These are phyloP conservation scores for Colletotrichum phormii DNA, from an alignment of 2,329 filamentous ascomycete species.

Conservation along the genomic window DNA sequence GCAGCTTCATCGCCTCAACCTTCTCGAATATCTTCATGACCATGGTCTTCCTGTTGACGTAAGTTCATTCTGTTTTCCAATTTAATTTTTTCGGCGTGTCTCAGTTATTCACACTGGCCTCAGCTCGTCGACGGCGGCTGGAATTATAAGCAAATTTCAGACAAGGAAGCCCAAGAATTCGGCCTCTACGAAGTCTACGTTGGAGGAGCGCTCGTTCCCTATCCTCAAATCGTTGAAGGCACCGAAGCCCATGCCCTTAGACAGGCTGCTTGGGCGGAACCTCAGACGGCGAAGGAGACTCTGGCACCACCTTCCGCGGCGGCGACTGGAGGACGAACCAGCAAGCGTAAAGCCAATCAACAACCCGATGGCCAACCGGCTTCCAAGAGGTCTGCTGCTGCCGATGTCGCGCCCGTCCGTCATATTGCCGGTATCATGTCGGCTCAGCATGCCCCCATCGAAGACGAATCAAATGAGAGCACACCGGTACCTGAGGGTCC, in stretches of 20 bases:
- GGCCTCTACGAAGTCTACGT: constrained; percentile 55
- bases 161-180: constrained; percentile 58
- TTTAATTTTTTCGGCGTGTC: constrained; percentile 27
- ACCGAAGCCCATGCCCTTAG: constrained; percentile 44
- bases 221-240: constrained; percentile 55
- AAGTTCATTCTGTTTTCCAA: constrained; percentile 44
- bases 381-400: constrained; percentile 59
- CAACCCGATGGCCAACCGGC: constrained; percentile 62
- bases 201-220: constrained; percentile 57
- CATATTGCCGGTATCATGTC: constrained; percentile 46
- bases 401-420: constrained; percentile 39
- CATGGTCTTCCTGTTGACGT: constrained; percentile 61
- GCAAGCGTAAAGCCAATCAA: constrained; percentile 63
- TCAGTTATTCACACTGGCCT: constrained; percentile 38
- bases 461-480: constrained; percentile 45
- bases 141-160: constrained; percentile 57
- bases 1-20: constrained; percentile 58
- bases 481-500: constrained; percentile 38
- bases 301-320: constrained; percentile 14
- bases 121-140: constrained; percentile 58
- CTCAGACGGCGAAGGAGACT: constrained; percentile 11
- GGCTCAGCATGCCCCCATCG: constrained; percentile 42
- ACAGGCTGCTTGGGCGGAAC: constrained; percentile 35
- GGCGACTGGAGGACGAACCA: constrained; percentile 24
- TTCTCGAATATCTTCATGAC: constrained; percentile 56